phyloP scores from a whole-genome alignment of 495 filamentous ascomycete species.

The Hyaloscypha variabilis region DNA sequence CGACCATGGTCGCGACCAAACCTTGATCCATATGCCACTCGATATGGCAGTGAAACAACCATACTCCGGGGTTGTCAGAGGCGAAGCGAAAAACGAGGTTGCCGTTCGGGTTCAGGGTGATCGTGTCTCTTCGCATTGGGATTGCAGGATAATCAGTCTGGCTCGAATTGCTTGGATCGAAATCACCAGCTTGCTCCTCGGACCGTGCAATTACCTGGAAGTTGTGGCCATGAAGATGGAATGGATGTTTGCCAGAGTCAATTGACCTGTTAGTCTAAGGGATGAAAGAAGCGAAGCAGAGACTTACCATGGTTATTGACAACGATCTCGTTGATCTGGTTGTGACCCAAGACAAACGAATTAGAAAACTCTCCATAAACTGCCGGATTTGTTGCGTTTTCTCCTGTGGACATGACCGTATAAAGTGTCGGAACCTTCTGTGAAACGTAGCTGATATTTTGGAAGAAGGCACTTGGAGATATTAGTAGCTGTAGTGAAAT shows the following conservation, averaged over 20 bases:
- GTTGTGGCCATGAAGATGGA: conserved; percentile 70
- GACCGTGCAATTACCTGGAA: conserved; percentile 70
- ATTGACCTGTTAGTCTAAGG: conserved; percentile 25
- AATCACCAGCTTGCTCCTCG: conserved; percentile 35
- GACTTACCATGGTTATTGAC: conserved; percentile 75
- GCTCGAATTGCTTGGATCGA: conserved; percentile 42
- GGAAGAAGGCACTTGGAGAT: conserved; percentile 66
- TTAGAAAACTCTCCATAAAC: conserved; percentile 74
- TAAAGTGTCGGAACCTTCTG: conserved; percentile 82
- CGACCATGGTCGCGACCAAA: conserved; percentile 69
- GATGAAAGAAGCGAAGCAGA: conserved; percentile 23
- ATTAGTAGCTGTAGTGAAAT: not conserved
- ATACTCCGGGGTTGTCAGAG: conserved; percentile 71
- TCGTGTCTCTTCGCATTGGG: conserved; percentile 57
- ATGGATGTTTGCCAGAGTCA: conserved; percentile 42
- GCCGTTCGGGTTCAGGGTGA: conserved; percentile 53
- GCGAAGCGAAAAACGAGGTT: conserved; percentile 60
- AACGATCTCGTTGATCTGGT: conserved; percentile 72
- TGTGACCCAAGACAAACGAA: conserved; percentile 63
- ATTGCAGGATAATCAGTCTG: conserved; percentile 33
- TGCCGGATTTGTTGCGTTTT: conserved; percentile 40
- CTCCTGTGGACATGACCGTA: conserved; percentile 60
- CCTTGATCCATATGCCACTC: conserved; percentile 80
- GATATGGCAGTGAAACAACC: conserved; percentile 81
- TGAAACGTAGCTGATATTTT: conserved; percentile 69